These are phyloP conservation scores for Ramalina peruviana DNA, from an alignment of 495 filamentous ascomycete species.

Conservation along the genomic window DNA sequence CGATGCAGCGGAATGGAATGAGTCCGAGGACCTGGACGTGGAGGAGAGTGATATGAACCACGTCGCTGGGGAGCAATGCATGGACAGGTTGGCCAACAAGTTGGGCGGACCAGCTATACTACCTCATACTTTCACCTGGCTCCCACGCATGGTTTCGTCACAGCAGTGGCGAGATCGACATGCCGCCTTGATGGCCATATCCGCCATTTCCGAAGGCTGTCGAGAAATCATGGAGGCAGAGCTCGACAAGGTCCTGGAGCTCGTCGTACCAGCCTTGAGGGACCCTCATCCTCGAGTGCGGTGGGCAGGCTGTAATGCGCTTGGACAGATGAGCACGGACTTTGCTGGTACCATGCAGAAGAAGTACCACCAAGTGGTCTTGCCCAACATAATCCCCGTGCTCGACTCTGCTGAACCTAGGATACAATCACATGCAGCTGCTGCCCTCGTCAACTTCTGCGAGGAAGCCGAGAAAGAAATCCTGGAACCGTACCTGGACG, in stretches of 20 bases:
- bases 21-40: slow-evolving; percentile 82
- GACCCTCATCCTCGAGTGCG: slow-evolving; percentile 89
- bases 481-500: slow-evolving; percentile 86
- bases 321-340: slow-evolving; percentile 99
- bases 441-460: slow-evolving; percentile 97
- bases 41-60: slow-evolving; percentile 97
- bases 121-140: slow-evolving; percentile 90
- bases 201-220: slow-evolving; percentile 96
- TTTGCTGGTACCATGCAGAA: slow-evolving; percentile 98
- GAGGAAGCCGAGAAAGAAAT: slow-evolving; percentile 92
- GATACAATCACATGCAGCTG: slow-evolving; percentile 93
- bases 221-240: slow-evolving; percentile 92
- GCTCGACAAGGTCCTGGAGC: slow-evolving; percentile 79
- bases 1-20: slow-evolving; percentile 86
- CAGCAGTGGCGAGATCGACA: slow-evolving; percentile 91
- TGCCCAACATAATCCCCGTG: slow-evolving; percentile 86
- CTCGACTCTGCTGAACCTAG: slow-evolving; percentile 80
- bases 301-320: slow-evolving; percentile 97
- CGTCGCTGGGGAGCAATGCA: slow-evolving; percentile 95
- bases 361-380: slow-evolving; percentile 73
- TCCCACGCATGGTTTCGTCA: slow-evolving; percentile 94
- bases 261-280: slow-evolving; percentile 84
- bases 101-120: slow-evolving; percentile 78
- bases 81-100: slow-evolving; percentile 97
- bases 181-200: slow-evolving; percentile 97